phyloP scores from a whole-genome alignment of 1,284 basidiomycete genomes.

The Boletellus dicymbophilus region DNA sequence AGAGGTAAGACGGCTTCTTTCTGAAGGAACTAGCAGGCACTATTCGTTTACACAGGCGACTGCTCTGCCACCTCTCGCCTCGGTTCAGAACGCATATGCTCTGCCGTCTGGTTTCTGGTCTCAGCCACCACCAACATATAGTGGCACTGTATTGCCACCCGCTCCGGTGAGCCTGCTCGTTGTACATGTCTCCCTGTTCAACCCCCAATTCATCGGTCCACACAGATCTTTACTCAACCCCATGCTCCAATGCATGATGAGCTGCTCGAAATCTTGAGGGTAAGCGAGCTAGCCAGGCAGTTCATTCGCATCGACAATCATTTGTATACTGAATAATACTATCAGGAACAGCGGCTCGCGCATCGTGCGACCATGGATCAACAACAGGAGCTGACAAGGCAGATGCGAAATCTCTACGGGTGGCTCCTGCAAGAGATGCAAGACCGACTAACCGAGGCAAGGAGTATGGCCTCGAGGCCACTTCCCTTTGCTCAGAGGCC shows the following conservation, averaged over 20 bases:
- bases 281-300: background rate
- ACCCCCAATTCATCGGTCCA: background rate
- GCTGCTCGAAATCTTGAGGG: constrained; percentile 7
- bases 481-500: background rate
- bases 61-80: background rate
- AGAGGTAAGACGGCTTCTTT: too few species aligned
- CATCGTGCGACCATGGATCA: constrained; percentile 6
- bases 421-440: constrained; percentile 9
- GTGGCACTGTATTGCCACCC: background rate
- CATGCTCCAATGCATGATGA: constrained; percentile 4
- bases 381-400: constrained; percentile 9
- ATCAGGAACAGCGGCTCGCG: constrained; percentile 6
- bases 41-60: background rate
- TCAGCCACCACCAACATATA: background rate
- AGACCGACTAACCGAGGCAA: constrained; percentile 3
- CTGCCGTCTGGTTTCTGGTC: background rate
- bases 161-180: background rate
- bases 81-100: background rate
- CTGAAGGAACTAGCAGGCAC: background rate
- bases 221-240: background rate
- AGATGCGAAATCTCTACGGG: background rate
- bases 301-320: background rate
- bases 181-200: background rate
- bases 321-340: background rate
- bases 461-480: background rate